Evolutionary conservation across 805 yeast species (phyloP).

Genomic region (Yamadazyma laniorum): DNA sequence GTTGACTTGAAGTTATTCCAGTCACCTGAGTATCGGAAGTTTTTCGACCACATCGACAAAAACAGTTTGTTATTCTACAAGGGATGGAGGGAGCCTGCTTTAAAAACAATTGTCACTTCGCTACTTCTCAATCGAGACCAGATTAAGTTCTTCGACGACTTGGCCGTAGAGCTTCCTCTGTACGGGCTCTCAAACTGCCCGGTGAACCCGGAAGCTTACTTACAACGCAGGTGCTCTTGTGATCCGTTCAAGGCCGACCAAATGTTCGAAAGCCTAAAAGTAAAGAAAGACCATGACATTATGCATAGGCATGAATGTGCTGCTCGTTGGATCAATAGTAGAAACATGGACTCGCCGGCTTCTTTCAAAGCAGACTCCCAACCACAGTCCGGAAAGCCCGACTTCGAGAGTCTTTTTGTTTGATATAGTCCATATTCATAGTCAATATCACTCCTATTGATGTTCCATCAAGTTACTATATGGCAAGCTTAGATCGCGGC

Average conservation of each 20-base stretch:
- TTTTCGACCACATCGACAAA: constrained; percentile 13
- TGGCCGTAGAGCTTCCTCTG: constrained; percentile 10
- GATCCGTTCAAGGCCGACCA: constrained; percentile 3
- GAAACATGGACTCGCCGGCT: neutral
- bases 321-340: constrained; percentile 1
- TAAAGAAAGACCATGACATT: constrained; percentile 1
- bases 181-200: constrained; percentile 16
- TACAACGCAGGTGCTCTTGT: constrained; percentile 12
- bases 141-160: constrained; percentile 14
- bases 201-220: constrained; percentile 9
- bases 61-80: constrained; percentile 12
- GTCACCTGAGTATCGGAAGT: constrained; percentile 12
- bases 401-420: neutral
- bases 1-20: constrained; percentile 12
- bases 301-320: constrained; percentile 6
- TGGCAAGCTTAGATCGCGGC: neutral
- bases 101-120: constrained; percentile 16
- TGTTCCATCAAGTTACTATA: no score
- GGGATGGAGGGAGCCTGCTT: constrained; percentile 16
- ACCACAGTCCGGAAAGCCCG: neutral
- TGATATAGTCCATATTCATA: neutral
- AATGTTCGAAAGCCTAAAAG: neutral
- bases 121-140: constrained; percentile 10
- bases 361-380: neutral
- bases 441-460: no score